phyloP scores from a whole-genome alignment of 441 rosid species.

The Pelargonium australe region DNA sequence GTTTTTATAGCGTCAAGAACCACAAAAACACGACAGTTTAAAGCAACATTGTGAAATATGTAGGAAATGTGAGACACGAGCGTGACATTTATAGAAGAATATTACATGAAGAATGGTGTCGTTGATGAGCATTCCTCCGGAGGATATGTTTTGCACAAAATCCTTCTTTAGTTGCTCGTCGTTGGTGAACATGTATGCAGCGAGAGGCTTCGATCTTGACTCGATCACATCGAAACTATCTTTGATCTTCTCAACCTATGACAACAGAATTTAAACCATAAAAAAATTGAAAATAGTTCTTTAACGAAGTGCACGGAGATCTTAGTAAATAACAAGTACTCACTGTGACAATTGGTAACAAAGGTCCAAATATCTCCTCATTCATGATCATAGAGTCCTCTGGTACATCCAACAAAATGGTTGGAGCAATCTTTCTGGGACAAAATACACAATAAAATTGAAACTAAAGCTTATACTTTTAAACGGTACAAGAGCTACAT shows the following conservation, averaged over 20 bases:
- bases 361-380: slow-evolving; percentile 71
- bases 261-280: neutral
- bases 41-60: neutral
- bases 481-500: neutral
- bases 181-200: slow-evolving; percentile 76
- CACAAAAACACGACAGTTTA: neutral
- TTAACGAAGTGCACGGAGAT: too few relatives aligned
- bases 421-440: slow-evolving; percentile 56
- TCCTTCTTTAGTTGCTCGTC: slow-evolving; percentile 51
- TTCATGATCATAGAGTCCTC: slow-evolving; percentile 52
- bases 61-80: neutral
- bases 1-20: neutral
- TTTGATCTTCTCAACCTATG: slow-evolving; percentile 50
- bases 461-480: neutral
- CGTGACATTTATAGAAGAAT: neutral
- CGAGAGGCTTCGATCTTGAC: slow-evolving; percentile 74
- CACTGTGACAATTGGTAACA: slow-evolving; percentile 55
- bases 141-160: slow-evolving; percentile 54
- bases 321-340: neutral
- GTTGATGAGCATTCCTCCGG: slow-evolving; percentile 75
- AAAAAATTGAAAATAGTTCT: too few relatives aligned
- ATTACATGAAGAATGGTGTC: slow-evolving; percentile 72
- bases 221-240: slow-evolving; percentile 53
- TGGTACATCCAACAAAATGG: slow-evolving; percentile 51
- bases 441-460: neutral